phyloP scores from a whole-genome alignment of 2,329 filamentous ascomycete species.

The Colletotrichum eremochloae region DNA sequence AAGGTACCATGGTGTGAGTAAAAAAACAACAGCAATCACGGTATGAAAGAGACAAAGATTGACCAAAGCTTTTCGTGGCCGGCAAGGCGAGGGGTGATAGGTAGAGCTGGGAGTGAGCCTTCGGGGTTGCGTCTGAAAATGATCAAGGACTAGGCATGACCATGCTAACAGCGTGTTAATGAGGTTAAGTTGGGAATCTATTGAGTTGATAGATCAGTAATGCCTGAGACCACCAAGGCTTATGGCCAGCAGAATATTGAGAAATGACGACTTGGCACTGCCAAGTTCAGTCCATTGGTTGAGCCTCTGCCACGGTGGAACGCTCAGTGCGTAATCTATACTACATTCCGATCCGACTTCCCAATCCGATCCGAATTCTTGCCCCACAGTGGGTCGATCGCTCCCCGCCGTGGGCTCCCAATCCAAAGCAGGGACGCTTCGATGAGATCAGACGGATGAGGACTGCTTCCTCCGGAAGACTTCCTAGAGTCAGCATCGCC shows the following conservation, averaged over 20 bases:
- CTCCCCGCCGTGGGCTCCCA: neutral
- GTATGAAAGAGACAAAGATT: too few species aligned
- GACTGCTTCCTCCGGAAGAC: neutral
- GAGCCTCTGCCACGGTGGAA: neutral
- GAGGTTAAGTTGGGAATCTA: neutral
- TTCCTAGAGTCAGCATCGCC: neutral
- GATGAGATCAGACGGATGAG: neutral
- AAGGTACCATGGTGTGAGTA: too few species aligned
- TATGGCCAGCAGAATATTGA: neutral
- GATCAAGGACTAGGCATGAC: neutral
- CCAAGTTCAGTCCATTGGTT: neutral
- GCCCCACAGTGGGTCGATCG: neutral
- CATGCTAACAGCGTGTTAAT: neutral
- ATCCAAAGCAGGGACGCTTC: too few species aligned
- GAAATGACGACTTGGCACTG: neutral
- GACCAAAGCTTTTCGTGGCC: neutral
- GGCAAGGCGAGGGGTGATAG: neutral
- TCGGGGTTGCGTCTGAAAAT: conserved; percentile 3
- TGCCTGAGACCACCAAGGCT: conserved; percentile 2
- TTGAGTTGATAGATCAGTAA: conserved; percentile 1
- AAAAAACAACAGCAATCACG: too few species aligned
- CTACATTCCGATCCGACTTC: neutral
- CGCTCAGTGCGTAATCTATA: too few species aligned
- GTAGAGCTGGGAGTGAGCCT: conserved; percentile 9
- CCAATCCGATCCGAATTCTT: too few species aligned